Evolutionary conservation across 768 basidiomycete species (phyloP).

Genomic region (Suillus americanus): DNA sequence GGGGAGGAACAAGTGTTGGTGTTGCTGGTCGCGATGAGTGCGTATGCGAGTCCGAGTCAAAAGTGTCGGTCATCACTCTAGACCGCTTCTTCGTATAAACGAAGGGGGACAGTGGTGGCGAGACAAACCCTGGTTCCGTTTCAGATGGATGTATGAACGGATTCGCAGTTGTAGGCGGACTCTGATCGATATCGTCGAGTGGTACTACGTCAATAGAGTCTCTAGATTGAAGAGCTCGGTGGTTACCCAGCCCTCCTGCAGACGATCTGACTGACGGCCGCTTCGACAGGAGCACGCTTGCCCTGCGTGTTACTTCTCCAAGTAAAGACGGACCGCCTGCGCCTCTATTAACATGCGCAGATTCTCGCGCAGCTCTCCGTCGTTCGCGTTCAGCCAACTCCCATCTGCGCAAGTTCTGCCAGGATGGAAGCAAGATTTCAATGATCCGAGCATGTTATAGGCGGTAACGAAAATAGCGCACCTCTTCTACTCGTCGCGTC

Average conservation of each 20-base stretch:
- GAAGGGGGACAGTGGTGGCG: slow-evolving; percentile 30
- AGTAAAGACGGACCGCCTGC: slow-evolving; percentile 44
- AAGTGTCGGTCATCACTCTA: slow-evolving; percentile 19
- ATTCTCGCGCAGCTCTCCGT: slow-evolving; percentile 70
- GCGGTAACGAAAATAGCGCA: slow-evolving; percentile 28
- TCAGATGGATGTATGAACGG: slow-evolving; percentile 42
- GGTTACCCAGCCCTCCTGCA: slow-evolving; percentile 35
- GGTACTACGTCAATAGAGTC: slow-evolving; percentile 56
- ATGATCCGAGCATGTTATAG: slow-evolving; percentile 1
- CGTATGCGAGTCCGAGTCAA: neutral
- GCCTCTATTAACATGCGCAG: slow-evolving; percentile 23
- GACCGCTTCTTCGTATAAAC: slow-evolving; percentile 33
- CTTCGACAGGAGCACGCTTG: slow-evolving; percentile 56
- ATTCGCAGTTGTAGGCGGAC: slow-evolving; percentile 43
- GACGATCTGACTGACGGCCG: slow-evolving; percentile 35
- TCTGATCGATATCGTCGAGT: slow-evolving; percentile 48
- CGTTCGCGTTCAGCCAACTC: slow-evolving; percentile 75
- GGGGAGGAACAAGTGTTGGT: slow-evolving; percentile 38
- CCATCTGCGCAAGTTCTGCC: slow-evolving; percentile 75
- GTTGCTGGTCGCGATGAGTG: slow-evolving; percentile 17
- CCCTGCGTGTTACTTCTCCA: slow-evolving; percentile 55
- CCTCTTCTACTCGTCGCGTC: slow-evolving; percentile 72
- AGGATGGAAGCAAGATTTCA: slow-evolving; percentile 1
- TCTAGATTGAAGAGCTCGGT: slow-evolving; percentile 48
- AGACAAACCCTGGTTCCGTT: neutral